Evolutionary conservation across 805 yeast species (phyloP).

Genomic region (Candida easanensis): DNA sequence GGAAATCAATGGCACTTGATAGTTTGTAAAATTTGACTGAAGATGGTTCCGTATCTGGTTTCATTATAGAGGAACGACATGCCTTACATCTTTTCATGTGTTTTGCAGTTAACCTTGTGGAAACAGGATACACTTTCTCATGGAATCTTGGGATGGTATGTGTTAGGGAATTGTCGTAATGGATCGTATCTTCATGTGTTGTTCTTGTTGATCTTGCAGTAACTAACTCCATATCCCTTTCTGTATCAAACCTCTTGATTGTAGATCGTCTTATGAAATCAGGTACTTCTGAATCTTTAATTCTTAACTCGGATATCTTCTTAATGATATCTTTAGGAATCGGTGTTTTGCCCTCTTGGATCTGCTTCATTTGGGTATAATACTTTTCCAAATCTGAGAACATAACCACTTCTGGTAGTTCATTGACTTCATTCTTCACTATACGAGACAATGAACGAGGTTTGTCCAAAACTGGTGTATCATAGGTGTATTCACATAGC

Average conservation of each 20-base stretch:
- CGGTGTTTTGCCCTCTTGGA: constrained; percentile 10
- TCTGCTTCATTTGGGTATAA: constrained; percentile 19
- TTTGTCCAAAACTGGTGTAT: constrained; percentile 16
- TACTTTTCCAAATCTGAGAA: constrained; percentile 21
- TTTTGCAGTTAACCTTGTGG: constrained; percentile 22
- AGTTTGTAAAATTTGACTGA: constrained; percentile 28
- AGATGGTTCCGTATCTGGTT: constrained; percentile 26
- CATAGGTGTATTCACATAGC: constrained; percentile 17
- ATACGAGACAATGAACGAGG: constrained; percentile 17
- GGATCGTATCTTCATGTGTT: not conserved
- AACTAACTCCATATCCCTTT: not conserved
- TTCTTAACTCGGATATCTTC: constrained; percentile 18
- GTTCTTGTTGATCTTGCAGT: not conserved
- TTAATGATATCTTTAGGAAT: constrained; percentile 15
- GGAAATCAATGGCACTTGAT: constrained; percentile 26
- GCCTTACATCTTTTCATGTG: constrained; percentile 27
- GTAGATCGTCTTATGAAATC: constrained; percentile 15
- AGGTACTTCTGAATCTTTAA: constrained; percentile 12
- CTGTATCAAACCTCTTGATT: constrained; percentile 8
- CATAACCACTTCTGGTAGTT: constrained; percentile 3
- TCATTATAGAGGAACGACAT: constrained; percentile 27
- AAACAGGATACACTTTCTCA: constrained; percentile 14
- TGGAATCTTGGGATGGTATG: constrained; percentile 4
- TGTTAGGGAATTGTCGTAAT: constrained; percentile 6
- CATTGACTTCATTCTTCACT: constrained; percentile 10